phyloP scores from a whole-genome alignment of 2,329 filamentous ascomycete species.

The Amylocarpus encephaloides region DNA sequence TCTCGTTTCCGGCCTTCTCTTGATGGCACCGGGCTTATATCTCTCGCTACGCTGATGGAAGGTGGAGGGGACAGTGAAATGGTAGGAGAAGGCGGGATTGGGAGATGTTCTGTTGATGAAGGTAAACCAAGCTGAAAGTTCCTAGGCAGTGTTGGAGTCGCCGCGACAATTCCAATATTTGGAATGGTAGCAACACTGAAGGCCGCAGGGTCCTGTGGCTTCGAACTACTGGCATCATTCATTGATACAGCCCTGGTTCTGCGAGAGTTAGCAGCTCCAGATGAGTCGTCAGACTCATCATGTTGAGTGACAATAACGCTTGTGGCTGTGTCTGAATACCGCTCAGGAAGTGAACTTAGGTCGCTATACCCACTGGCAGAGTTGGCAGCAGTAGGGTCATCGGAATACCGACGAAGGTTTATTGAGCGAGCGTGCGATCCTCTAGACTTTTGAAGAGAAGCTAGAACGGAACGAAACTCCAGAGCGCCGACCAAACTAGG shows the following conservation, averaged over 20 bases:
- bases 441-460: slow-evolving; percentile 76
- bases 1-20: slow-evolving; percentile 29
- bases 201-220: slow-evolving; percentile 18
- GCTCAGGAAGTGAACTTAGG: slow-evolving; percentile 40
- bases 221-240: slow-evolving; percentile 22
- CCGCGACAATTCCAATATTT: slow-evolving; percentile 31
- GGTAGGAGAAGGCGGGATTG: slow-evolving; percentile 34
- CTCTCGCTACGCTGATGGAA: slow-evolving; percentile 22
- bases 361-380: slow-evolving; percentile 30
- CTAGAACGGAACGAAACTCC: slow-evolving; percentile 85
- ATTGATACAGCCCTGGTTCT: slow-evolving; percentile 29
- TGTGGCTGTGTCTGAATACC: slow-evolving; percentile 31
- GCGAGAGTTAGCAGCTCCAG: slow-evolving; percentile 11
- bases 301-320: slow-evolving; percentile 36
- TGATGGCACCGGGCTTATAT: slow-evolving; percentile 29
- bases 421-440: slow-evolving; percentile 68
- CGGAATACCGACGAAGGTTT: slow-evolving; percentile 62
- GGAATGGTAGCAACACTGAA: slow-evolving; percentile 27
- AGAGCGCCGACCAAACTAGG: slow-evolving; percentile 89
- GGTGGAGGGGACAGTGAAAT: slow-evolving; percentile 26
- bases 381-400: slow-evolving; percentile 37
- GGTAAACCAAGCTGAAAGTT: slow-evolving; percentile 25
- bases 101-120: slow-evolving; percentile 18
- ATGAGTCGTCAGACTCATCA: slow-evolving; percentile 16
- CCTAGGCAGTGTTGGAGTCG: slow-evolving; percentile 35